phyloP scores from a whole-genome alignment of 2,329 filamentous ascomycete species.

The Fusarium pseudoanthophilum region DNA sequence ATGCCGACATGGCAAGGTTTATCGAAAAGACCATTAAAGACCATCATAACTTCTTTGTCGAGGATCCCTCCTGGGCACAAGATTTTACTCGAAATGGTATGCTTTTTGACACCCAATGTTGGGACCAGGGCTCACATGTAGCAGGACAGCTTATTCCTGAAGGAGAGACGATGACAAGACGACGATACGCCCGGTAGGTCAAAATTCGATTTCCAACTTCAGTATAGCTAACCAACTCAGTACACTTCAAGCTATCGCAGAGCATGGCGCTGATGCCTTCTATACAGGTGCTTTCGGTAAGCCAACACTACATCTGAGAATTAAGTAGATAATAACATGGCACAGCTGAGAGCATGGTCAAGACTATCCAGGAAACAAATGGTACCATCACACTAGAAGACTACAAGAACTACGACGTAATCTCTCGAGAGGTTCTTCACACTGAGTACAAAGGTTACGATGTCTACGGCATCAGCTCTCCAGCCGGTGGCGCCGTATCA shows the following conservation, averaged over 20 bases:
- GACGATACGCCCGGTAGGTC: slow-evolving; percentile 73
- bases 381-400: slow-evolving; percentile 90
- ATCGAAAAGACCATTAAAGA: slow-evolving; percentile 65
- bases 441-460: slow-evolving; percentile 76
- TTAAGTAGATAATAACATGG: slow-evolving; percentile 14
- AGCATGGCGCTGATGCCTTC: slow-evolving; percentile 77
- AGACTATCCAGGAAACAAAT: slow-evolving; percentile 72
- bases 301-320: not conserved
- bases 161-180: slow-evolving; percentile 82
- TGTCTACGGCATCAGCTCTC: slow-evolving; percentile 76
- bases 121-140: slow-evolving; percentile 1
- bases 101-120: not conserved
- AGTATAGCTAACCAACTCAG: slow-evolving; percentile 34
- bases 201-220: not conserved
- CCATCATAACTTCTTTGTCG: slow-evolving; percentile 70
- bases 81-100: slow-evolving; percentile 86
- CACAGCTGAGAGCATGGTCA: slow-evolving; percentile 77
- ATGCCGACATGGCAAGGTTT: slow-evolving; percentile 77
- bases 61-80: slow-evolving; percentile 82
- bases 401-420: slow-evolving; percentile 76
- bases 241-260: slow-evolving; percentile 81
- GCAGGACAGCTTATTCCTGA: slow-evolving; percentile 71
- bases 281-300: slow-evolving; percentile 74
- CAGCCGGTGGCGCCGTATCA: slow-evolving; percentile 80
- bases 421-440: slow-evolving; percentile 70